Evolutionary conservation across 768 basidiomycete species (phyloP).

Genomic region (Paxillus involutus): DNA sequence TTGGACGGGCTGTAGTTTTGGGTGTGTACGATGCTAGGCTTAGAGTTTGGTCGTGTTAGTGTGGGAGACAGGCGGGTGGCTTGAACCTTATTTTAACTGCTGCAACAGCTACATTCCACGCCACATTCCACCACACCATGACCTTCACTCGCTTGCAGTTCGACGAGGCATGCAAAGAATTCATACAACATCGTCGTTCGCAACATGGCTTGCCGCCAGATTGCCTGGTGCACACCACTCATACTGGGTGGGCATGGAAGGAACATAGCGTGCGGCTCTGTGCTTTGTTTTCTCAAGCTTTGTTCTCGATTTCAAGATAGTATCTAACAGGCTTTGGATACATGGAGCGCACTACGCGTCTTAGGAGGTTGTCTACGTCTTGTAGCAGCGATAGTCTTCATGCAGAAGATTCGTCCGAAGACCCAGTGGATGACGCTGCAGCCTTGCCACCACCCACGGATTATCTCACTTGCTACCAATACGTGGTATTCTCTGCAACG

Average conservation of each 20-base stretch:
- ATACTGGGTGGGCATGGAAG: constrained; percentile 57
- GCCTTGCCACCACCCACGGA: constrained; percentile 28
- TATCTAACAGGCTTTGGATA: constrained; percentile 43
- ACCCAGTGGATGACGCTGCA: constrained; percentile 39
- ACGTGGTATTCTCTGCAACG: constrained; percentile 73
- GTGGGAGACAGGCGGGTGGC: constrained; percentile 40
- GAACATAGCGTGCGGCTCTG: constrained; percentile 53
- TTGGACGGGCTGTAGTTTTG: constrained; percentile 52
- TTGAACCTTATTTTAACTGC: constrained; percentile 56
- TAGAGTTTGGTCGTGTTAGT: constrained; percentile 19
- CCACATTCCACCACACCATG: constrained; percentile 25
- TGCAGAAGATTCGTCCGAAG: constrained; percentile 8
- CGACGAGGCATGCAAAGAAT: constrained; percentile 54
- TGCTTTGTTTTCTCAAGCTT: constrained; percentile 3
- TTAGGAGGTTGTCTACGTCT: constrained; percentile 10
- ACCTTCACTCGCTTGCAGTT: constrained; percentile 56
- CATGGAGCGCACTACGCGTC: constrained; percentile 39
- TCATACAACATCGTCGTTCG: constrained; percentile 36
- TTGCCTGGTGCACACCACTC: constrained; percentile 4
- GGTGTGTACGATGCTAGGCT: constrained; percentile 12
- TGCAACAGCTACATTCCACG: constrained; percentile 44
- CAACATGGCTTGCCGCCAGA: not conserved
- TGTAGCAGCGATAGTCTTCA: constrained; percentile 10
- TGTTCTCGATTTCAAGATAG: constrained; percentile 24
- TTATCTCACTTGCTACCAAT: constrained; percentile 54